Percentiles rank a stretch among this genome's conserved stretches.
phyloP scores from a whole-genome alignment of 768 basidiomycete genomes.

The Naematelia encephala region DNA sequence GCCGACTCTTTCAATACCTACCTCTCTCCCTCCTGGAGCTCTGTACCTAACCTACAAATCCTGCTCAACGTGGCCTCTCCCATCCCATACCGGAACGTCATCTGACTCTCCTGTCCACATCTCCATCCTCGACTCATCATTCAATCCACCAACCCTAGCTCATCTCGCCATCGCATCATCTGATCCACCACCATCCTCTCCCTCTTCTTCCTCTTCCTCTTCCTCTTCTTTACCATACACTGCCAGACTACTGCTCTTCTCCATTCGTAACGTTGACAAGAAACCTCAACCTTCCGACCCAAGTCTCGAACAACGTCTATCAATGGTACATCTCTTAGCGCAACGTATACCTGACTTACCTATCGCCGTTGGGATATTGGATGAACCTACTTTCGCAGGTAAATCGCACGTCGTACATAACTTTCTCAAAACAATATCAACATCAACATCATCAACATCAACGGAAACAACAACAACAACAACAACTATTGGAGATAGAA shows the following conservation, averaged over 20 bases:
- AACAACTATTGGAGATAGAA: background rate
- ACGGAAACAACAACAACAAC: background rate
- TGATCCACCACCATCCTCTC: slow-evolving; percentile 13
- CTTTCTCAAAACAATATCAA: slow-evolving; percentile 30
- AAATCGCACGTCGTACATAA: slow-evolving; percentile 64
- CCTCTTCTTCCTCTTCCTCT: background rate
- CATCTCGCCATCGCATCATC: slow-evolving; percentile 67
- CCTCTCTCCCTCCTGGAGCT: background rate
- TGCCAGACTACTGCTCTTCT: slow-evolving; percentile 73
- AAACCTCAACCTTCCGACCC: slow-evolving; percentile 66
- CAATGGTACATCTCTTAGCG: slow-evolving; percentile 74
- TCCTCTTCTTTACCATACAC: slow-evolving; percentile 56
- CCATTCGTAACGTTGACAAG: slow-evolving; percentile 85
- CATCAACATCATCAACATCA: background rate
- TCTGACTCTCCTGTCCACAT: slow-evolving; percentile 54
- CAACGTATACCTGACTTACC: slow-evolving; percentile 48
- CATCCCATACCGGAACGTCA: background rate
- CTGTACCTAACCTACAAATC: background rate
- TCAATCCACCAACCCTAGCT: slow-evolving; percentile 84
- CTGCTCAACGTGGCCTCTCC: background rate
- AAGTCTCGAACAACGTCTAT: slow-evolving; percentile 69
- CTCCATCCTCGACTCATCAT: slow-evolving; percentile 83
- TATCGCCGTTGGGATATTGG: slow-evolving; percentile 73
- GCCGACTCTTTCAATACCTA: background rate
- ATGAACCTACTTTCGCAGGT: slow-evolving; percentile 83